Percentiles rank a stretch among this genome's conserved stretches.
phyloP scores from a whole-genome alignment of 2,329 filamentous ascomycete genomes.

The Onygena corvina region DNA sequence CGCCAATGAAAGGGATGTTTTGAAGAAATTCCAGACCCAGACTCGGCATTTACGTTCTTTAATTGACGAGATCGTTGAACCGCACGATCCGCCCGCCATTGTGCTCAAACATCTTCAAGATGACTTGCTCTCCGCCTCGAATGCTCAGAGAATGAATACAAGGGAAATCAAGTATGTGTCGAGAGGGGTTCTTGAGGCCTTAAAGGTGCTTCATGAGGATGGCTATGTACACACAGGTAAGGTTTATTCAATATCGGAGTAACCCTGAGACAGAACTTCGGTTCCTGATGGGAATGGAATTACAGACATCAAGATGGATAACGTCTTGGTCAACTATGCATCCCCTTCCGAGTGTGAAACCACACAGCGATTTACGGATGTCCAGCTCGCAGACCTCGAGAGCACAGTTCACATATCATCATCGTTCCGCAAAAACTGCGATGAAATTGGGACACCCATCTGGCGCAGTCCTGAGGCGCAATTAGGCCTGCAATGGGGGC shows the following conservation, averaged over 20 bases:
- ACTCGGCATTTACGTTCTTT: no score
- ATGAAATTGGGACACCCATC: slow-evolving; percentile 17
- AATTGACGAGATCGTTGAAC: no score
- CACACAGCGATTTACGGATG: slow-evolving; percentile 15
- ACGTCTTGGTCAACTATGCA: slow-evolving; percentile 18
- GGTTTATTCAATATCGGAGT: background rate
- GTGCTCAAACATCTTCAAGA: no score
- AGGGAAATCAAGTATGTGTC: slow-evolving; percentile 12
- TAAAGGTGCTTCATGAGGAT: slow-evolving; percentile 11
- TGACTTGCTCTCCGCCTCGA: slow-evolving; percentile 17
- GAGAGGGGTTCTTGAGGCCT: slow-evolving; percentile 12
- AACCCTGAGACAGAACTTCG: background rate
- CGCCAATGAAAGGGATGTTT: background rate
- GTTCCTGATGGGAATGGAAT: background rate
- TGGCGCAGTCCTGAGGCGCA: slow-evolving; percentile 20
- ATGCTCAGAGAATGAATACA: slow-evolving; percentile 16
- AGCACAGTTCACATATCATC: slow-evolving; percentile 16
- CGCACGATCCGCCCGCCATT: no score
- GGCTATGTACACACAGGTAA: slow-evolving; percentile 14
- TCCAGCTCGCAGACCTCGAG: slow-evolving; percentile 19
- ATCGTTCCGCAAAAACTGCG: slow-evolving; percentile 13
- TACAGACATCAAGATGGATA: slow-evolving; percentile 20
- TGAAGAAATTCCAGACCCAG: background rate
- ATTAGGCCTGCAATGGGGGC: slow-evolving; percentile 18
- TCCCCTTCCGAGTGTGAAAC: slow-evolving; percentile 6